Base-by-base conservation (phyloP, 2,329 filamentous ascomycete species). In the Aspergillus sp. region DNA sequence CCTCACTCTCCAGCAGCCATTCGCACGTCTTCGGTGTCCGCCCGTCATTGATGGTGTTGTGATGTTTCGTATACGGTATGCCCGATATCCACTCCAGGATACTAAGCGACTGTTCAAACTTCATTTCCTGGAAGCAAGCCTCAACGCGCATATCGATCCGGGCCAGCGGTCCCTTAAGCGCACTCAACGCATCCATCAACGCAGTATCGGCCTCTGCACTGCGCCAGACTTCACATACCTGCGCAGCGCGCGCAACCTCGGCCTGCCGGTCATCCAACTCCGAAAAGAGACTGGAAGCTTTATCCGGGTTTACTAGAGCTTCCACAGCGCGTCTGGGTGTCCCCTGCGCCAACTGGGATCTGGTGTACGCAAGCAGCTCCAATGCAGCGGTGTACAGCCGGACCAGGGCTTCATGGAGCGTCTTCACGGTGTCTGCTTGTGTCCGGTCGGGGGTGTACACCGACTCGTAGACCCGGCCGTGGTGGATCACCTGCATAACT, bases 81-180 rank as follows among this genome's bases (percentile, higher is more conserved):
- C 47, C 4, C 1, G 62, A 64, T 4, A 61, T 59, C 60, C 58
- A 60, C 17, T 60, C 52, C 14, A 63, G 13, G 11, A 56, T 48
- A 16, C 53, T 17, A 1, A 52, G 44, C 5, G 36, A 49, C 7
- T 49, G 34, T 9, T 25, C 14, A 16, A 52, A 38, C 4, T 54
- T 16, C 38, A 41, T 20, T 10, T 41, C 16, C 17, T 41, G 38
- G 9, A 41, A 16, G 38, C 5, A 16, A 3, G 13, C 4, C 11
- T 16, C 16, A 16, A 41, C 16, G 13, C 38, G 11, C 38, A n/a
- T 16, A 16, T 41, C 38, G 9, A 41, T 41, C 7, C 38, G 38
- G 16, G 38, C 16, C 38, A 41, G 16, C 11, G 38, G 38, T 3
- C 4, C 38, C 3, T 41, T 41, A 4, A 41, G 16, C 9, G 38